Percentiles rank a stretch among this genome's conserved stretches.
These are phyloP conservation scores for Citrus hindsii DNA, from an alignment of 345 rosid species.

Conservation along the genomic window DNA sequence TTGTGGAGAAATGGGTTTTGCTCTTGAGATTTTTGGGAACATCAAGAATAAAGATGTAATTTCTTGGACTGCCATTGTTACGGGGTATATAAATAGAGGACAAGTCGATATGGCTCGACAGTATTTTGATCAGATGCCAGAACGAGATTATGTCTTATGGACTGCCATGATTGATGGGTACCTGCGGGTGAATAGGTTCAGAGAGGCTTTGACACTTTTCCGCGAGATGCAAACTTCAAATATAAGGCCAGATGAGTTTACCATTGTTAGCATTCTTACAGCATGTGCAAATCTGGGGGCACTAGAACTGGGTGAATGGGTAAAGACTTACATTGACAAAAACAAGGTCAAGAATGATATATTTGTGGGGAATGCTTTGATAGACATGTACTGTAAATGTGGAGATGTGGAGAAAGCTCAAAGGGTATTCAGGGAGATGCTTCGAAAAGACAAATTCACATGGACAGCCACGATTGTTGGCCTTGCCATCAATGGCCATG, in stretches of 20 bases:
- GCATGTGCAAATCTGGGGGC: conserved; percentile 68
- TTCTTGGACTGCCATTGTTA: conserved; percentile 61
- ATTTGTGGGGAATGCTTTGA: conserved; percentile 56
- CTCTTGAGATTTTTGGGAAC: conserved; percentile 37
- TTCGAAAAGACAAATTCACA: conserved; percentile 44
- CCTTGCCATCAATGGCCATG: conserved; percentile 56
- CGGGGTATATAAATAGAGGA: conserved; percentile 44
- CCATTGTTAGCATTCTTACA: conserved; percentile 57
- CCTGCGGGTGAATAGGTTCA: conserved; percentile 29
- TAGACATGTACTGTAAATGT: conserved; percentile 73
- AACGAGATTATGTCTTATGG: conserved; percentile 54
- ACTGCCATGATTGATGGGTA: conserved; percentile 62
- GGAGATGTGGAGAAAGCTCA: conserved; percentile 49
- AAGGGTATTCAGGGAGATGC: conserved; percentile 38
- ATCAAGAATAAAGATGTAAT: conserved; percentile 53
- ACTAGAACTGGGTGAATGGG: conserved; percentile 49
- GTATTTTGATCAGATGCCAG: conserved; percentile 50
- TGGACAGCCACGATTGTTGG: conserved; percentile 76
- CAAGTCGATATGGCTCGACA: conserved; percentile 37
- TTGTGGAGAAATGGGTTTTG: conserved; percentile 55
- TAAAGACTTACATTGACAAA: conserved; percentile 48
- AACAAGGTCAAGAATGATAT: conserved; percentile 43
- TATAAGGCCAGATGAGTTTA: conserved; percentile 46
- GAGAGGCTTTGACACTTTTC: conserved; percentile 50
- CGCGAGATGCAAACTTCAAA: conserved; percentile 51